These are phyloP conservation scores for Eucalyptus sideroxylon DNA, from an alignment of 345 rosid species.

Conservation along the genomic window DNA sequence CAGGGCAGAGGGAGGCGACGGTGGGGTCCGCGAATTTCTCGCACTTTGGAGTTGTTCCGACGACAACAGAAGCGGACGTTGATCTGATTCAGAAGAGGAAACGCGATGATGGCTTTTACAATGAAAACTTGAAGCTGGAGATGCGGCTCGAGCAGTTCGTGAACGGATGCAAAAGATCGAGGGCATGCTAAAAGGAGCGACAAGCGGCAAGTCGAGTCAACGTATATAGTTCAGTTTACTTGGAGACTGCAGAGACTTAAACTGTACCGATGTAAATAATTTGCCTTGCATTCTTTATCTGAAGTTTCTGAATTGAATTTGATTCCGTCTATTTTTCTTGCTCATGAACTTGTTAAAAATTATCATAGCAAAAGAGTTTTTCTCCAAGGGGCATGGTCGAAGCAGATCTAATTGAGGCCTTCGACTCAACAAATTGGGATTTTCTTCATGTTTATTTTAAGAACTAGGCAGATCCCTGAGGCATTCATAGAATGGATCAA, in stretches of 20 bases:
- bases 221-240: not conserved
- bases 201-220: not conserved
- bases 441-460: not conserved
- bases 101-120: not conserved
- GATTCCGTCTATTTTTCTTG: not conserved
- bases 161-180: not conserved
- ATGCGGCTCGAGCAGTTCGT: not conserved
- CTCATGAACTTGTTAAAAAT: not conserved
- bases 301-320: not conserved
- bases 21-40: not conserved
- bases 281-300: not conserved
- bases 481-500: not conserved
- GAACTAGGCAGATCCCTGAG: not conserved
- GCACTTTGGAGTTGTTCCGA: not conserved
- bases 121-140: not conserved
- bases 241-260: too few relatives aligned
- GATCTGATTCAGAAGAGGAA: not conserved
- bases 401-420: not conserved
- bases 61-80: not conserved
- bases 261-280: not conserved
- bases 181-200: not conserved
- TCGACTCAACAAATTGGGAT: not conserved
- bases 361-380: not conserved
- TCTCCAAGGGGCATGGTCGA: not conserved
- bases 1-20: not conserved